These are phyloP conservation scores for Oleoguttula mirabilis DNA, from an alignment of 495 filamentous ascomycete species.

Conservation along the genomic window DNA sequence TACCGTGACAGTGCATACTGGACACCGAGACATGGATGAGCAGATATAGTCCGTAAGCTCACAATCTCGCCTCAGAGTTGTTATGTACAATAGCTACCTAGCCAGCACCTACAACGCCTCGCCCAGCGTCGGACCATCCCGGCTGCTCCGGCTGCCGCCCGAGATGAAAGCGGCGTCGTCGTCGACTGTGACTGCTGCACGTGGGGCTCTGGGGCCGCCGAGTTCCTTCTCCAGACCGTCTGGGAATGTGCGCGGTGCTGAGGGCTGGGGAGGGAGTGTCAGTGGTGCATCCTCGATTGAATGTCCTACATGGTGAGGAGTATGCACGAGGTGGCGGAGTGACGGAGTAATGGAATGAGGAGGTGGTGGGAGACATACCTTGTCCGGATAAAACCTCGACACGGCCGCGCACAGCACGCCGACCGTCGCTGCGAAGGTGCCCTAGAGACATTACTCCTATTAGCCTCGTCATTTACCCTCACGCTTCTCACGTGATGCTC, in stretches of 20 bases:
- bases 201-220: constrained; percentile 47
- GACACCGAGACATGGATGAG: no score
- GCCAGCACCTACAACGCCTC: no score
- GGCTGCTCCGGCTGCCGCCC: constrained; percentile 10
- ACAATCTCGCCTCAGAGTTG: no score
- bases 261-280: constrained; percentile 32
- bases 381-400: constrained; percentile 72
- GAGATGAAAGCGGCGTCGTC: constrained; percentile 8
- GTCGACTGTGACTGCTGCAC: constrained; percentile 10
- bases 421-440: constrained; percentile 58
- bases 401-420: constrained; percentile 59
- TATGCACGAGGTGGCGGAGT: background rate
- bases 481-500: no score
- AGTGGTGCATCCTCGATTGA: no score
- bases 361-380: constrained; percentile 17
- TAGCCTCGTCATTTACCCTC: no score
- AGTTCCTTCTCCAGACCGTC: constrained; percentile 77
- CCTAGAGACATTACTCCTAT: no score
- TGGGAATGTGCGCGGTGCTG: constrained; percentile 65
- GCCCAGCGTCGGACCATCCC: no score
- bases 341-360: background rate
- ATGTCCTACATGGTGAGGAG: no score
- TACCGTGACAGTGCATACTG: no score
- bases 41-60: no score
- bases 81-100: no score